Evolutionary conservation across 805 yeast genomes (phyloP).

Genomic region (Starmerella bombi): DNA sequence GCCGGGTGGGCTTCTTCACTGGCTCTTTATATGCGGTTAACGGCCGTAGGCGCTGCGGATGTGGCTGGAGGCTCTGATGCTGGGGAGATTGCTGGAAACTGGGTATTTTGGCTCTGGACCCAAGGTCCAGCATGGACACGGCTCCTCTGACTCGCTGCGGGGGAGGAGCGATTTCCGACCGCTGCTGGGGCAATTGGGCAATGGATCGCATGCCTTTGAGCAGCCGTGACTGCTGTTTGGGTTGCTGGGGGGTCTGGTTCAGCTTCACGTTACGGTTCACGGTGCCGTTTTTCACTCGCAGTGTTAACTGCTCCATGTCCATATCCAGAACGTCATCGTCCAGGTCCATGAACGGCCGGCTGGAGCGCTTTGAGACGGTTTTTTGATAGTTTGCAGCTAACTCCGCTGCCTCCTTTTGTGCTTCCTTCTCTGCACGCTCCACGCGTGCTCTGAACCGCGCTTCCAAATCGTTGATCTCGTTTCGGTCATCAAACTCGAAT

Average conservation of each 20-base stretch:
- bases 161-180: neutral
- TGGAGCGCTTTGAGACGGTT: slow-evolving; percentile 1
- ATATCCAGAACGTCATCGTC: slow-evolving; percentile 16
- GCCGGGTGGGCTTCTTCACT: neutral
- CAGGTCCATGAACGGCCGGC: slow-evolving; percentile 1
- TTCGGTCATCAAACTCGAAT: slow-evolving; percentile 9
- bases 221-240: slow-evolving; percentile 11
- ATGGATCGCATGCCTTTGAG: slow-evolving; percentile 20
- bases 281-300: slow-evolving; percentile 15
- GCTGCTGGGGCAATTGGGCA: slow-evolving; percentile 18
- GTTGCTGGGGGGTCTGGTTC: slow-evolving; percentile 8
- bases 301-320: slow-evolving; percentile 17
- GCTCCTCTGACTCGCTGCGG: slow-evolving; percentile 15
- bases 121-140: slow-evolving; percentile 17
- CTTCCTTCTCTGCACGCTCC: slow-evolving; percentile 13
- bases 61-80: slow-evolving; percentile 1
- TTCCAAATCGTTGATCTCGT: slow-evolving; percentile 6
- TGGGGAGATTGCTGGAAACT: neutral
- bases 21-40: slow-evolving; percentile 22
- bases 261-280: slow-evolving; percentile 19
- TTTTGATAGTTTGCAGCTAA: slow-evolving; percentile 5
- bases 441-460: slow-evolving; percentile 13
- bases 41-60: slow-evolving; percentile 13
- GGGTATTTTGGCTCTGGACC: neutral
- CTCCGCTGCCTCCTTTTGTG: slow-evolving; percentile 10